These are phyloP conservation scores for Chrysopogon serrulatus DNA, from an alignment of 176 grass and related monocot species.

Conservation along the genomic window DNA sequence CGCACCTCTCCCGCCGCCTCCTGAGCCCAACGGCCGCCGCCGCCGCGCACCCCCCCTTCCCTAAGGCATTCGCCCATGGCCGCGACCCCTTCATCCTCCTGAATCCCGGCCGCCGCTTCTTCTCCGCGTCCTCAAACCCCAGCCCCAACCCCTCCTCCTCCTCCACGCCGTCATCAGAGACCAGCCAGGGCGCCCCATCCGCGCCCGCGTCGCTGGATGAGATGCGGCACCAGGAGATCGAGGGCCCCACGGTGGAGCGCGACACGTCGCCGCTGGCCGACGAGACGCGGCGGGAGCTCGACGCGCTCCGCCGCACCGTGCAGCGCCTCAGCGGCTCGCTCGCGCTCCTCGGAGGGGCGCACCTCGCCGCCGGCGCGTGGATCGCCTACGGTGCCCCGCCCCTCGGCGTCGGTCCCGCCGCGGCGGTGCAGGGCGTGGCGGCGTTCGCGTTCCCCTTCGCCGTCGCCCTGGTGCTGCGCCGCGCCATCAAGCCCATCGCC, in stretches of 20 bases:
- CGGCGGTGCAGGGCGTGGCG: constrained; percentile 51
- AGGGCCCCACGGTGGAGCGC: constrained; percentile 87
- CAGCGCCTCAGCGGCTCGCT: constrained; percentile 60
- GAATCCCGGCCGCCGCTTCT: constrained; percentile 27
- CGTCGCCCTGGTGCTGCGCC: constrained; percentile 69
- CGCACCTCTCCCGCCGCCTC: constrained; percentile 38
- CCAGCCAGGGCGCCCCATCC: not conserved
- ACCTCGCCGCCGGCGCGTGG: constrained; percentile 71
- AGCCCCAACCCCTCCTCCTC: not conserved
- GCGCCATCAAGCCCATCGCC: constrained; percentile 68
- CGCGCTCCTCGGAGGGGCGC: constrained; percentile 59
- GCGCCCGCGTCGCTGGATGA: not conserved
- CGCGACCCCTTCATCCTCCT: constrained; percentile 2
- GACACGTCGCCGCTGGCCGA: constrained; percentile 75
- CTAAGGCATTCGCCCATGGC: not conserved
- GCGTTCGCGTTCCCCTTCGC: constrained; percentile 88
- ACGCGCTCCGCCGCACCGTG: constrained; percentile 52
- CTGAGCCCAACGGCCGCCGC: constrained; percentile 19
- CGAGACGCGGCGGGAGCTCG: constrained; percentile 72
- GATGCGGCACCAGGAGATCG: constrained; percentile 88
- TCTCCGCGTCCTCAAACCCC: constrained; percentile 24
- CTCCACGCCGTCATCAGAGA: not conserved
- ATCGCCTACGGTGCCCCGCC: constrained; percentile 44
- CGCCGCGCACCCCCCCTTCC: not conserved
- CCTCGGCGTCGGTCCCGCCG: constrained; percentile 37